Evolutionary conservation across 2,329 filamentous ascomycete species (phyloP).

Genomic region (Dactylella cylindrospora): DNA sequence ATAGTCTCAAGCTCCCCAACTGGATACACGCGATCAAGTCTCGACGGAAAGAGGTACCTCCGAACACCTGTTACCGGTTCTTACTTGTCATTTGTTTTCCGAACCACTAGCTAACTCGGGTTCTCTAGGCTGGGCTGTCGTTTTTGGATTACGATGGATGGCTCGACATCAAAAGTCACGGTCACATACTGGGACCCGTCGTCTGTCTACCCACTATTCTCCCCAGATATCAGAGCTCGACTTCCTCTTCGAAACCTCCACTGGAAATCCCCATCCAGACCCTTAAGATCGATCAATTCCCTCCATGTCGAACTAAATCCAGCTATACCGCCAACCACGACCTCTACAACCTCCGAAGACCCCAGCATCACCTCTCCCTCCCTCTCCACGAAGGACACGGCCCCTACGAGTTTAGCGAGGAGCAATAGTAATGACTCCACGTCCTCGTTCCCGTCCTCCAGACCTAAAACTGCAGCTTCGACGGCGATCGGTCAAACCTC

Average conservation of each 20-base stretch:
- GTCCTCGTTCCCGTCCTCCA: conserved; percentile 10
- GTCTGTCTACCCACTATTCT: conserved; percentile 79
- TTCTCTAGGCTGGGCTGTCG: not conserved
- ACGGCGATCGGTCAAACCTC: conserved; percentile 32
- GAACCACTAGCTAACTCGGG: not conserved
- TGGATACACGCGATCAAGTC: conserved; percentile 13
- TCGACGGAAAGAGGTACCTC: not conserved
- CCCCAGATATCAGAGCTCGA: conserved; percentile 72
- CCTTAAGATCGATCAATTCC: conserved; percentile 87
- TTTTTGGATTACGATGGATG: conserved; percentile 22
- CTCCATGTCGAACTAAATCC: conserved; percentile 86
- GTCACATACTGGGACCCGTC: conserved; percentile 94
- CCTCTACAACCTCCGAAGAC: conserved; percentile 50
- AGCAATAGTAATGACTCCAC: conserved; percentile 52
- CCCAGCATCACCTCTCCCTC: conserved; percentile 51
- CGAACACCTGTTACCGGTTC: not conserved
- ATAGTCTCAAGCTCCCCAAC: conserved; percentile 10
- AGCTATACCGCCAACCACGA: conserved; percentile 57
- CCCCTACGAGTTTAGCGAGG: conserved; percentile 25
- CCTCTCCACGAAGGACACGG: conserved; percentile 48
- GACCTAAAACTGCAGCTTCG: conserved; percentile 16
- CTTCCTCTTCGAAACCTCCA: conserved; percentile 88
- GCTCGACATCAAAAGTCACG: conserved; percentile 31
- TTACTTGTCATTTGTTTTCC: no score
- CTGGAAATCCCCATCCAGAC: conserved; percentile 92